Percentiles rank a stretch among this genome's conserved stretches.
phyloP scores from a whole-genome alignment of 208 protist genomes.

The Endotrypanum monterogeii region DNA sequence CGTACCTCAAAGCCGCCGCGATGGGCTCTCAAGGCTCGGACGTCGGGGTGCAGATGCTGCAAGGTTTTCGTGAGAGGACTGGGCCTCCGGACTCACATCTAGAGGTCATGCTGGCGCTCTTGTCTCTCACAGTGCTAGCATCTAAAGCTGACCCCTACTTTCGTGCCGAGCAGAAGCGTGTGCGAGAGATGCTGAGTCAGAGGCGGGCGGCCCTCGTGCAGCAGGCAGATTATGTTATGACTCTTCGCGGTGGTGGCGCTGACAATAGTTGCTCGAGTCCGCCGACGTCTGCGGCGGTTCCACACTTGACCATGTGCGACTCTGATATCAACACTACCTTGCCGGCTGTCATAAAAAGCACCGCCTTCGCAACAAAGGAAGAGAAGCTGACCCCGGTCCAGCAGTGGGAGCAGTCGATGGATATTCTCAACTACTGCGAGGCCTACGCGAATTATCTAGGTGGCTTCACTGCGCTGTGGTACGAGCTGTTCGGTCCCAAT shows the following conservation, averaged over 20 bases:
- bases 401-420: conserved; percentile 28
- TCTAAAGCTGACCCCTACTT: conserved; percentile 22
- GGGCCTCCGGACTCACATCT: conserved; percentile 14
- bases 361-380: neutral
- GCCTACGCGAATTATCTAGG: conserved; percentile 53
- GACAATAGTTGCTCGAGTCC: neutral
- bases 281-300: neutral
- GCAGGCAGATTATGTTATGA: conserved; percentile 18
- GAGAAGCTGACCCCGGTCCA: conserved; percentile 13
- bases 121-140: conserved; percentile 25
- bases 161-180: conserved; percentile 17
- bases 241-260: neutral
- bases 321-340: conserved; percentile 4
- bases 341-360: neutral
- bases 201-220: conserved; percentile 10
- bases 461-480: conserved; percentile 62
- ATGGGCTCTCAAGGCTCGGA: conserved; percentile 32
- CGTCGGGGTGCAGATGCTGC: conserved; percentile 16
- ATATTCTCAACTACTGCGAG: conserved; percentile 40
- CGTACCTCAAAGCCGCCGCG: conserved; percentile 30
- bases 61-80: conserved; percentile 6
- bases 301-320: neutral
- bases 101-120: conserved; percentile 17
- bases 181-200: conserved; percentile 14
- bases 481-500: conserved; percentile 57